These are phyloP conservation scores for Triticum monococcum DNA, from an alignment of 176 grass and related monocot genomes.

Conservation along the genomic window DNA sequence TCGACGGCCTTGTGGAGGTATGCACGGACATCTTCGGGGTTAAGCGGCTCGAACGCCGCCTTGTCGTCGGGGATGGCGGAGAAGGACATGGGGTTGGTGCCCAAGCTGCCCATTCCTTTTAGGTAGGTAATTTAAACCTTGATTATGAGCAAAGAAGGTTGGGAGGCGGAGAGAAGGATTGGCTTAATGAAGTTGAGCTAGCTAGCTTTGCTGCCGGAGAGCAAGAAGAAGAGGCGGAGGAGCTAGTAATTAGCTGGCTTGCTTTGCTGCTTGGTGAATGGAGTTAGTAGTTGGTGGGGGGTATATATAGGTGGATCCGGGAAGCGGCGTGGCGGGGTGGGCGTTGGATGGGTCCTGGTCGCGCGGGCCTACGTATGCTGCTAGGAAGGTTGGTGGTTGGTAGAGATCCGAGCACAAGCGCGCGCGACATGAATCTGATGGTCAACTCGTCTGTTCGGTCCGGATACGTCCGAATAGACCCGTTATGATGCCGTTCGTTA, in stretches of 20 bases:
- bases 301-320: not conserved
- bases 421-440: not conserved
- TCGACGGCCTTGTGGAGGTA: constrained; percentile 8
- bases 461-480: not conserved
- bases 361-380: not conserved
- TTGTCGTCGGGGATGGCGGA: not conserved
- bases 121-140: not conserved
- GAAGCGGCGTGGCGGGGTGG: not conserved
- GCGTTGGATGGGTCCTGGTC: not conserved
- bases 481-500: not conserved
- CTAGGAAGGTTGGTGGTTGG: not conserved
- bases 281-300: not conserved
- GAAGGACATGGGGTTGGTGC: not conserved
- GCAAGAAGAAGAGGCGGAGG: too few relatives aligned
- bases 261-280: not conserved
- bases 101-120: constrained; percentile 3
- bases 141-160: not conserved
- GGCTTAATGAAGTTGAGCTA: not conserved
- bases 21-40: not conserved
- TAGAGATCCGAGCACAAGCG: not conserved
- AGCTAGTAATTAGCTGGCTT: too few relatives aligned
- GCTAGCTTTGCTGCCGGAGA: too few relatives aligned
- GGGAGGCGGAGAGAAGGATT: not conserved
- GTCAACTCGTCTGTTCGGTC: not conserved
- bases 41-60: not conserved